These are phyloP conservation scores for Epichloe baconii DNA, from an alignment of 2,329 filamentous ascomycete genomes.

Conservation along the genomic window DNA sequence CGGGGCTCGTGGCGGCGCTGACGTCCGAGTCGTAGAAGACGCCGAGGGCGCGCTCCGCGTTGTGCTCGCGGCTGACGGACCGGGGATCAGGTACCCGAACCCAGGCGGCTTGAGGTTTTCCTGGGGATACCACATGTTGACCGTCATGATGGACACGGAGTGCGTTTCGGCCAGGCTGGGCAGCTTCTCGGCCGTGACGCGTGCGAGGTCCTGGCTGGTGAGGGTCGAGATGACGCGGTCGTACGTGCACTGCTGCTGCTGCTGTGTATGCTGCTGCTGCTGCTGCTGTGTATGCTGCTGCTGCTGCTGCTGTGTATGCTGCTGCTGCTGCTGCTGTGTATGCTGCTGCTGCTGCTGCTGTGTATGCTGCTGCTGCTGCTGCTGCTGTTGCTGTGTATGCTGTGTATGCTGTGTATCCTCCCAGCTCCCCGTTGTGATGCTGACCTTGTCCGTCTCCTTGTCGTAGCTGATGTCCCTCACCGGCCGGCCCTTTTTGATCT, in stretches of 20 bases:
- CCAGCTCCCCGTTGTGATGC: conserved; percentile 9
- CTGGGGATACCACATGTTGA: conserved; percentile 74
- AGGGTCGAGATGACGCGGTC: conserved; percentile 55
- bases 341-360: too few relatives aligned
- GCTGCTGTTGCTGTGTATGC: too few relatives aligned
- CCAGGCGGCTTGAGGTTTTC: conserved; percentile 52
- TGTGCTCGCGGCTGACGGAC: conserved; percentile 54
- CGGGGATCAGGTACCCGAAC: conserved; percentile 89
- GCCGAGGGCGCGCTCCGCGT: conserved; percentile 73
- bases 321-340: too few relatives aligned
- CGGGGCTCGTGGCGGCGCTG: conserved; percentile 29
- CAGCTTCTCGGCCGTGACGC: conserved; percentile 24
- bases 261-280: neutral
- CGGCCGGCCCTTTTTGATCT: conserved; percentile 35
- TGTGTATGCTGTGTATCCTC: neutral
- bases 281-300: neutral
- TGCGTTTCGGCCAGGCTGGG: conserved; percentile 39
- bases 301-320: neutral
- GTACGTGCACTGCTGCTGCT: conserved; percentile 17
- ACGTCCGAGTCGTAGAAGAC: conserved; percentile 81
- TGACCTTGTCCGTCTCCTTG: conserved; percentile 22
- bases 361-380: neutral
- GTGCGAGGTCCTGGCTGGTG: conserved; percentile 31
- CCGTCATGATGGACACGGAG: conserved; percentile 75
- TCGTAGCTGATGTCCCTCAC: conserved; percentile 35